These are phyloP conservation scores for Endogone sp. DNA, from an alignment of 192 early-diverging fungal species.

Conservation along the genomic window DNA sequence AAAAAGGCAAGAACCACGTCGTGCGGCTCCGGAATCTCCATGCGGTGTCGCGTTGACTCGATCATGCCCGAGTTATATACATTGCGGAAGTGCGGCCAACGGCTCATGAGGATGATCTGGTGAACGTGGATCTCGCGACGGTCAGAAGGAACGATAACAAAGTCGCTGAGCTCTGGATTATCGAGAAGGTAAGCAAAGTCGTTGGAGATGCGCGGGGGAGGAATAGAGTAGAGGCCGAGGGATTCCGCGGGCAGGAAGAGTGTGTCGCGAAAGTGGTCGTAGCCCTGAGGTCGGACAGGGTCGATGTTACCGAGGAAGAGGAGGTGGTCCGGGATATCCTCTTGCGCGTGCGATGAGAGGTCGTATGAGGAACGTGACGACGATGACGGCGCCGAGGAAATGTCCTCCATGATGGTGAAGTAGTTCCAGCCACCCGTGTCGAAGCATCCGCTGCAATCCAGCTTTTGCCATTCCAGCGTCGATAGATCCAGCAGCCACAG, in stretches of 20 bases:
- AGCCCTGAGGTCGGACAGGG: conserved; percentile 45
- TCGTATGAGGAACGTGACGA: background rate
- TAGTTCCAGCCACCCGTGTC: conserved; percentile 56
- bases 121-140: conserved; percentile 47
- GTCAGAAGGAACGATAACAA: conserved; percentile 37
- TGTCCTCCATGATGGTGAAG: conserved; percentile 42
- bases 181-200: conserved; percentile 47
- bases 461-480: conserved; percentile 50
- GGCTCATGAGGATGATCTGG: conserved; percentile 45
- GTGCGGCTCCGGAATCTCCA: conserved; percentile 51
- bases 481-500: conserved; percentile 59
- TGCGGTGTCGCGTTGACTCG: conserved; percentile 36
- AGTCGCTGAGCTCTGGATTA: conserved; percentile 52
- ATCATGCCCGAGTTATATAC: conserved; percentile 44
- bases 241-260: conserved; percentile 50
- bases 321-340: conserved; percentile 27
- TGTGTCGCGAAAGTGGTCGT: conserved; percentile 53
- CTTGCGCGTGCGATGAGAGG: conserved; percentile 21
- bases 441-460: conserved; percentile 43
- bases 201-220: conserved; percentile 27
- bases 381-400: conserved; percentile 5
- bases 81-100: conserved; percentile 61
- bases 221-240: conserved; percentile 49
- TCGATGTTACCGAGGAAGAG: conserved; percentile 53
- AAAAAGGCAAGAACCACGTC: conserved; percentile 46